Percentiles rank a stretch among this genome's conserved stretches.
Conservation (phyloP, 768 basidiomycete genomes). For the Lentinula sp. region DNA sequence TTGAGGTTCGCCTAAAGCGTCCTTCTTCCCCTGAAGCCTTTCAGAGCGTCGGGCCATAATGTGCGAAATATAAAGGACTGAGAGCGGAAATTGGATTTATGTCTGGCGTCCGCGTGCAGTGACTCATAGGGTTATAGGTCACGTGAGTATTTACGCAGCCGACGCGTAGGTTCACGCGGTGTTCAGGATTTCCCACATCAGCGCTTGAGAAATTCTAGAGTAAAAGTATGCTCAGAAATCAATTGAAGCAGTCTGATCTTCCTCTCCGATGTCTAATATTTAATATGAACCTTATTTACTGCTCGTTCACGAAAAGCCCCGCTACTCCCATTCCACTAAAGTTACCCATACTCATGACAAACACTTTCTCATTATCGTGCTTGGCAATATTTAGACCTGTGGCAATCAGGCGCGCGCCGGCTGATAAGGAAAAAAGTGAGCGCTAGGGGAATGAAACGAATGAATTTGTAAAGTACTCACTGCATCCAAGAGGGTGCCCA, state of each 20-base stretch:
- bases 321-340: slow-evolving; percentile 91
- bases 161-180: no score
- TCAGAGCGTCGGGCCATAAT: background rate
- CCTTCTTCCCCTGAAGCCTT: background rate
- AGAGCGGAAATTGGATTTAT: background rate
- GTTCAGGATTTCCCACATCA: no score
- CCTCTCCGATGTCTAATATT: no score
- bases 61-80: background rate
- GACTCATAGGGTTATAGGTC: background rate
- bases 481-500: slow-evolving; percentile 84
- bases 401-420: slow-evolving; percentile 83
- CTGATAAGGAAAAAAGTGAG: slow-evolving; percentile 23
- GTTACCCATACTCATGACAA: slow-evolving; percentile 89
- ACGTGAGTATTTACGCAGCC: background rate
- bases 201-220: no score
- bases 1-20: background rate
- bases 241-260: no score
- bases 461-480: slow-evolving; percentile 43
- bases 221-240: no score
- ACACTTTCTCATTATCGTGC: slow-evolving; percentile 68
- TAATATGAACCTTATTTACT: slow-evolving; percentile 29
- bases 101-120: background rate
- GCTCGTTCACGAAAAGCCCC: slow-evolving; percentile 79
- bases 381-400: slow-evolving; percentile 80
- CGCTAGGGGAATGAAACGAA: slow-evolving; percentile 32